These are phyloP conservation scores for Astrocystis sublimbata DNA, from an alignment of 495 filamentous ascomycete genomes.

Conservation along the genomic window DNA sequence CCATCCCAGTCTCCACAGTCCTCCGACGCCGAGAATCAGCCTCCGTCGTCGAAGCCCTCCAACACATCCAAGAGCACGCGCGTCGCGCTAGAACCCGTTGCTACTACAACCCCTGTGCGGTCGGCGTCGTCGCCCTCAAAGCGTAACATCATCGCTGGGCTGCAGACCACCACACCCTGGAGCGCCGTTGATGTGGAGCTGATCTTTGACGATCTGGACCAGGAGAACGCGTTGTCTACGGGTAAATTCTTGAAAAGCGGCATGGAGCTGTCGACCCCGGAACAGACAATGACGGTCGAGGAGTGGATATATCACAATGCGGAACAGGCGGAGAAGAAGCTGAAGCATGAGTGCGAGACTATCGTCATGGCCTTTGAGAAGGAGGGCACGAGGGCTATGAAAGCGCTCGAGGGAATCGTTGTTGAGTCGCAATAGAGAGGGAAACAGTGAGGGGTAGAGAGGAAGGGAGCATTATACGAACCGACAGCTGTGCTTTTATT, in stretches of 20 bases:
- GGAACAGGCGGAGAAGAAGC: constrained; percentile 69
- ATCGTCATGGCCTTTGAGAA: constrained; percentile 78
- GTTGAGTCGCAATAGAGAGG: constrained; percentile 34
- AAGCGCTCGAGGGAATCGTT: constrained; percentile 70
- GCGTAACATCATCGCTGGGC: constrained; percentile 56
- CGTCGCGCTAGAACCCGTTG: constrained; percentile 51
- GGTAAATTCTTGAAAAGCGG: constrained; percentile 50
- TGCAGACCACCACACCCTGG: constrained; percentile 70
- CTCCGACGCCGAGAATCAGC: constrained; percentile 79
- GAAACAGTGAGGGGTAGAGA: no score
- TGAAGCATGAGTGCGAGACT: constrained; percentile 78
- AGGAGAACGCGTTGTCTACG: constrained; percentile 42
- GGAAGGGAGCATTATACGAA: no score
- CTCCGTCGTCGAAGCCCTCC: constrained; percentile 62
- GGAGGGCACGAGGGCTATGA: constrained; percentile 76
- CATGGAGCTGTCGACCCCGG: constrained; percentile 65
- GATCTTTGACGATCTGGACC: constrained; percentile 60
- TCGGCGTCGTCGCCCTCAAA: constrained; percentile 68
- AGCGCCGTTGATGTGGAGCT: constrained; percentile 68
- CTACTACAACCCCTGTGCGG: constrained; percentile 55
- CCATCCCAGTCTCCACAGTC: constrained; percentile 70
- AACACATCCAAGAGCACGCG: constrained; percentile 35
- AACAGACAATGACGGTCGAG: constrained; percentile 88
- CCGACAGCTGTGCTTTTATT: no score
- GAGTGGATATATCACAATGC: constrained; percentile 89